These are phyloP conservation scores for Aureobasidium sp. DNA, from an alignment of 2,329 filamentous ascomycete species.

Conservation along the genomic window DNA sequence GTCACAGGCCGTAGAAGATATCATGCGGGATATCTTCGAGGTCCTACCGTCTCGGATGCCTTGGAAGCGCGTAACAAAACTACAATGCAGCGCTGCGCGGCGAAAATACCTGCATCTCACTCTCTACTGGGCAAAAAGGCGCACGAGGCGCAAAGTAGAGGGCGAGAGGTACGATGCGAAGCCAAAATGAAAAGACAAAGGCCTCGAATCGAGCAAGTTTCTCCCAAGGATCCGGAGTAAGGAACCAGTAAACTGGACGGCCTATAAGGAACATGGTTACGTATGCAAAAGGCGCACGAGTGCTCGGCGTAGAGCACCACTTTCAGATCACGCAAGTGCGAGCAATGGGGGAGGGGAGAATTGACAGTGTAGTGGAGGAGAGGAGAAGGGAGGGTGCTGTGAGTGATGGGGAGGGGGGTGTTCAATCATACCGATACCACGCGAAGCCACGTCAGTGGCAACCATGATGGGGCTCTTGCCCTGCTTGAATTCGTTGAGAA, in stretches of 20 bases:
- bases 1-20: slow-evolving; percentile 39
- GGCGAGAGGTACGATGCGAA: slow-evolving; percentile 11
- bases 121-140: slow-evolving; percentile 12
- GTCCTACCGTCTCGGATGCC: slow-evolving; percentile 48
- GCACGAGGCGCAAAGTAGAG: slow-evolving; percentile 40
- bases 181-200: slow-evolving; percentile 59
- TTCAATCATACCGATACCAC: slow-evolving; percentile 99
- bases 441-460: slow-evolving; percentile 97
- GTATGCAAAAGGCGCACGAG: slow-evolving; percentile 75
- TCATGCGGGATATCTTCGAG: slow-evolving; percentile 40
- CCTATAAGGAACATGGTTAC: slow-evolving; percentile 77
- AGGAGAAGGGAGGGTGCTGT: slow-evolving; percentile 27
- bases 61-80: slow-evolving; percentile 49
- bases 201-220: slow-evolving; percentile 48
- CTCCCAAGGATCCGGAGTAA: slow-evolving; percentile 74
- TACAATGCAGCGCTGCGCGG: slow-evolving; percentile 13
- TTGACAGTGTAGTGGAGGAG: slow-evolving; percentile 15
- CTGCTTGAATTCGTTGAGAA: slow-evolving; percentile 98
- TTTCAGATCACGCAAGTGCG: slow-evolving; percentile 53
- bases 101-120: slow-evolving; percentile 14
- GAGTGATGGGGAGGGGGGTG: slow-evolving; percentile 37
- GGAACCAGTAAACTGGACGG: slow-evolving; percentile 77
- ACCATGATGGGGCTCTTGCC: slow-evolving; percentile 99
- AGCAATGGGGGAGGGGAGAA: slow-evolving; percentile 23
- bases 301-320: slow-evolving; percentile 64